Percentiles rank a stretch among this genome's conserved stretches.
Conservation (phyloP, 2,329 filamentous ascomycete species). For the Sclerotinia sclerotiorum region DNA sequence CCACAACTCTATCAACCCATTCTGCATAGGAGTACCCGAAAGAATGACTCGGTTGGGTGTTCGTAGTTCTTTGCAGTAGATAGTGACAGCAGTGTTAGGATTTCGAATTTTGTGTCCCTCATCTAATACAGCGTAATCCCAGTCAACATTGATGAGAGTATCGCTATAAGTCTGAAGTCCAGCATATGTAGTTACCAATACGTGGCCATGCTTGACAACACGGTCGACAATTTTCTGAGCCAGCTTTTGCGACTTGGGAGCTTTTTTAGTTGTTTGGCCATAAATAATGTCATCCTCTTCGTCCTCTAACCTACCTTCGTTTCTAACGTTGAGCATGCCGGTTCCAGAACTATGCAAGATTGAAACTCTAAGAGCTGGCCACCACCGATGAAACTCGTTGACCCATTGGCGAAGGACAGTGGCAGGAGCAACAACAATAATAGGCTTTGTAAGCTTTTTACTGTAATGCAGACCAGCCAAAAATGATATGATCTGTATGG, state of each 20-base stretch:
- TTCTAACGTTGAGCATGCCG: constrained; percentile 82
- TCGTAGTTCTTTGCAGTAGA: constrained; percentile 89
- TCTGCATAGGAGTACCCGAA: constrained; percentile 96
- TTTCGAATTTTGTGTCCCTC: constrained; percentile 99
- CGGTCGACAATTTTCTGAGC: constrained; percentile 79
- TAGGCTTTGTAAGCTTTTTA: constrained; percentile 76
- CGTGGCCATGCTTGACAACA: constrained; percentile 81
- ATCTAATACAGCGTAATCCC: constrained; percentile 92
- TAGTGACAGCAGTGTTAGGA: constrained; percentile 89
- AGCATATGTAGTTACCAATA: constrained; percentile 93
- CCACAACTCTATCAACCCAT: constrained; percentile 93
- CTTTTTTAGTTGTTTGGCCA: constrained; percentile 42
- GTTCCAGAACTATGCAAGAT: constrained; percentile 95
- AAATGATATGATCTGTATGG: constrained; percentile 65
- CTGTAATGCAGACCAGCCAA: constrained; percentile 91
- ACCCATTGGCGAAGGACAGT: constrained; percentile 98
- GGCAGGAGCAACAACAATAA: constrained; percentile 89
- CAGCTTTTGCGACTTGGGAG: constrained; percentile 61
- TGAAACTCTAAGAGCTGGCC: constrained; percentile 95
- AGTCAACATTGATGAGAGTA: constrained; percentile 76
- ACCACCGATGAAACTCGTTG: constrained; percentile 97
- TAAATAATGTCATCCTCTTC: constrained; percentile 51
- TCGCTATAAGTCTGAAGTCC: constrained; percentile 91
- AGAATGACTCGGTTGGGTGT: constrained; percentile 90
- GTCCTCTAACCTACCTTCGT: constrained; percentile 60